Conservation (phyloP, 208 protist genomes). For the Trichomonas vaginalis region DNA sequence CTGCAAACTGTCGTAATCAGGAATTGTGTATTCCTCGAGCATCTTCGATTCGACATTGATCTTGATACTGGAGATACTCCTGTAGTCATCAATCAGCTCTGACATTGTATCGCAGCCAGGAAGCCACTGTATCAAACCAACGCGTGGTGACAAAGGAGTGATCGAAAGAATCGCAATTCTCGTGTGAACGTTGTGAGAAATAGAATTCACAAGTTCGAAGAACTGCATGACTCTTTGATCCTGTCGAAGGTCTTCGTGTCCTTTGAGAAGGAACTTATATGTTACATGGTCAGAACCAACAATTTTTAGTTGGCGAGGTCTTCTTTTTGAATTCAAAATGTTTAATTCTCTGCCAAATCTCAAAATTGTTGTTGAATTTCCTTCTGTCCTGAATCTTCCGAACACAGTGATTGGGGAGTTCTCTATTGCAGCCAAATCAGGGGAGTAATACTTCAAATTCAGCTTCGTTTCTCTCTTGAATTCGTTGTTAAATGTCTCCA, state of each 20-base stretch:
- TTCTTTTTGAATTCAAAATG: not conserved
- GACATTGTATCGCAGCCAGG: not conserved
- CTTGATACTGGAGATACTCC: not conserved
- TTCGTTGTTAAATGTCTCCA: not conserved
- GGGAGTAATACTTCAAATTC: not conserved
- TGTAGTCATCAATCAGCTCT: not conserved
- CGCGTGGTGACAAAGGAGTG: not conserved
- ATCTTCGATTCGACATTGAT: not conserved
- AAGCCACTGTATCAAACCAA: not conserved
- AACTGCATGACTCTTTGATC: slow-evolving; percentile 18
- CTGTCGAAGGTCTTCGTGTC: not conserved
- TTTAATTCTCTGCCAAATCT: not conserved
- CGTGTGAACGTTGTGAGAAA: not conserved
- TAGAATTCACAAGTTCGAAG: not conserved
- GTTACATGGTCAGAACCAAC: not conserved
- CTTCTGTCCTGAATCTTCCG: not conserved
- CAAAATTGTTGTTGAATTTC: not conserved
- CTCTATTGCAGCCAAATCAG: not conserved
- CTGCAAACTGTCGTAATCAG: not conserved
- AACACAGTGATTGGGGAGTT: not conserved
- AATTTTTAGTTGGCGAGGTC: not conserved
- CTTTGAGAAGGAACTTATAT: slow-evolving; percentile 14
- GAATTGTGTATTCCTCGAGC: not conserved
- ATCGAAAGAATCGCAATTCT: not conserved
- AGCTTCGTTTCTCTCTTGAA: not conserved